Evolutionary conservation across 176 grass and related monocot genomes (phyloP), one percentile per base, ranked within the genome.

Genomic region (Eremochloa ophiuroides): DNA sequence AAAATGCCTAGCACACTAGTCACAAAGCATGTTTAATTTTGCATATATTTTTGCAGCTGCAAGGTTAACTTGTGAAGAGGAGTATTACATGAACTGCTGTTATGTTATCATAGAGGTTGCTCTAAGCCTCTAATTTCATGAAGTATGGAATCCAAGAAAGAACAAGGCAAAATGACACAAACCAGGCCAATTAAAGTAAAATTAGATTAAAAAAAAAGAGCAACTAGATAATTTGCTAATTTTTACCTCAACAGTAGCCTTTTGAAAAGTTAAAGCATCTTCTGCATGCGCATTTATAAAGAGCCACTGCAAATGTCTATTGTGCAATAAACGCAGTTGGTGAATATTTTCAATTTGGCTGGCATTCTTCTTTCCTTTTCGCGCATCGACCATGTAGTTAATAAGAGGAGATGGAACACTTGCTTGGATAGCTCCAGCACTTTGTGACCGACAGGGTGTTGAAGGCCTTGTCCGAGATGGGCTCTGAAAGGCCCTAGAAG

Each of bases 291-390:
- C 86, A 88, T 95, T 95, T 58, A 93, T 85, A 86, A 95, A 95
- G 48, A 35, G 76, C 93, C 93, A 95, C 31, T 98, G 96, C 67
- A 91, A 77, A 73, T 89, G 51, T 67, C 80, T 87, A 87, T 95
- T 98, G 58, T 93, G 79, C 66, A 83, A 72, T 6, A 98, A 39
- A 20, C 85, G 84, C 43, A 98, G 35, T 61, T 91, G 92, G 69
- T 95, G 90, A 37, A 79, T 77, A 81, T 95, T 92, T 78, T 98
- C 96, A 38, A 88, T 82, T 68, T 95, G 87, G 80, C 82, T 89
- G 18, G 84, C 79, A 40, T 85, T 80, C 39, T 89, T 92, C 85
- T 95, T 99, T 85, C 88, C 88, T 83, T 92, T 92, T 79, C 60
- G 89, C 0, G 71, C 67, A 87, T 85, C 82, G 51, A 77, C 76